Base-by-base conservation (phyloP, 306 rosid genomes). In the Lathyrus sativus region DNA sequence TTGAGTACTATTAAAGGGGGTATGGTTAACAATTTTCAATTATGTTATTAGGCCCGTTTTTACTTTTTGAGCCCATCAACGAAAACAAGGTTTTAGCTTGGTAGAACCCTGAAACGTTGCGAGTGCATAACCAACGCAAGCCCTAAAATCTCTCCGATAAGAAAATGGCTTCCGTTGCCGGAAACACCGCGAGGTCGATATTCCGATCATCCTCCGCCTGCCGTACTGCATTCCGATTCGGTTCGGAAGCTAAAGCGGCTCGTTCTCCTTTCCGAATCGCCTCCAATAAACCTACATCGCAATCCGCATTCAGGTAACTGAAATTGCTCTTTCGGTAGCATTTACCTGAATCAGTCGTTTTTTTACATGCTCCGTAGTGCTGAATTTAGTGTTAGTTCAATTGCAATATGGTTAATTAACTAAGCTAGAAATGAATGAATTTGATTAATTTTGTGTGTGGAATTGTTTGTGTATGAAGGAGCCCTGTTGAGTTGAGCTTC, bases 111-210 rank as follows among this genome's bases (percentile, higher is more conserved):
- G 56, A 68, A 26, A 53, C 22, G 39, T 56, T 24, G 35, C 11
- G 17, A 14, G 48, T 68, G 56, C 11, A 29, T 17, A 60, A 26
- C 17, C 62, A 1, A n/a, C 44, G 8, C 37, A 15, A 67, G 59
- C 56, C 69, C 65, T 67, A 55, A 22, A 54, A 24, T 7, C 14
- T 39, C 51, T 68, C 80, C 82, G 63, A 65, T 26, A 41, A 63
- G 26, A 29, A 80, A 62, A 90, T 90, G 96, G 96, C 96, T 49
- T 77, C 89, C 63, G 61, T 76, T 68, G 75, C 78, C 68, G 87
- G 76, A 84, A 51, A 61, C 46, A 57, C 81, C 53, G 84, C 85
- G 31, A 87, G 98, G 72, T 79, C 96, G 33, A 38, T 89, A 3
- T 76, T 87, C 65, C 92, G 98, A n/a, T 89, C 90, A 11, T 81